These are phyloP conservation scores for Fraxinus pennsylvanica DNA, from an alignment of 257 asterid species.

Conservation along the genomic window DNA sequence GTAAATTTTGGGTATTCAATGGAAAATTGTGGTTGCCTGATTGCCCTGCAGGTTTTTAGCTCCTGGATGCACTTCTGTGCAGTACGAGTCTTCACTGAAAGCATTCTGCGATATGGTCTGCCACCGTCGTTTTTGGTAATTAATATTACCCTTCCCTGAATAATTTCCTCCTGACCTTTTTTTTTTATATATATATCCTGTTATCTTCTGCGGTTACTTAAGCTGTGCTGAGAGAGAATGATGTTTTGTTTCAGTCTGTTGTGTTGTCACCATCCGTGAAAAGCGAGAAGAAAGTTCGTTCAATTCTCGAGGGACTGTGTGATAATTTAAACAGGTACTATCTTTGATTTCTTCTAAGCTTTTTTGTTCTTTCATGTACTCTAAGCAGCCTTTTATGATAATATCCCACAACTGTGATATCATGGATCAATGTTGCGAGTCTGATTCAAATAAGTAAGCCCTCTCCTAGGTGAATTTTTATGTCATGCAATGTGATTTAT, in stretches of 20 bases:
- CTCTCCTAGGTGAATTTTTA: background rate
- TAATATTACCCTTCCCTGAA: conserved; percentile 10
- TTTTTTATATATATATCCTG: background rate
- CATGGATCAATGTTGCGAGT: background rate
- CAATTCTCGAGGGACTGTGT: conserved; percentile 71
- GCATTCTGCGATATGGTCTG: conserved; percentile 87
- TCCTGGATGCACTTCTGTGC: conserved; percentile 99
- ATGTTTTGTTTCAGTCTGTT: conserved; percentile 59
- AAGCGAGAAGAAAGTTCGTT: conserved; percentile 88
- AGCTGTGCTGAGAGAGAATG: conserved; percentile 16
- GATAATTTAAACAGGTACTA: conserved; percentile 74
- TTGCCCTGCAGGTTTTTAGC: conserved; percentile 69
- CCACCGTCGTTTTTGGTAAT: conserved; percentile 38
- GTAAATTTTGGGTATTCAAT: background rate
- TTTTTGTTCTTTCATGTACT: background rate
- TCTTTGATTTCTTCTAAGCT: conserved; percentile 10
- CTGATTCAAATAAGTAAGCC: background rate
- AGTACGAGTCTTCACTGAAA: conserved; percentile 80
- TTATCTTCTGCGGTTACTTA: conserved; percentile 1
- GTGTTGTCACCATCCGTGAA: conserved; percentile 77
- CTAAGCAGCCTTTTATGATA: background rate
- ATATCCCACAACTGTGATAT: background rate
- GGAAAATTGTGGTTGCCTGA: background rate
- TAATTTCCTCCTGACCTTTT: background rate
- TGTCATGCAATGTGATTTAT: background rate